phyloP scores from a whole-genome alignment of 257 asterid genomes.

The Solanum pimpinellifolium region DNA sequence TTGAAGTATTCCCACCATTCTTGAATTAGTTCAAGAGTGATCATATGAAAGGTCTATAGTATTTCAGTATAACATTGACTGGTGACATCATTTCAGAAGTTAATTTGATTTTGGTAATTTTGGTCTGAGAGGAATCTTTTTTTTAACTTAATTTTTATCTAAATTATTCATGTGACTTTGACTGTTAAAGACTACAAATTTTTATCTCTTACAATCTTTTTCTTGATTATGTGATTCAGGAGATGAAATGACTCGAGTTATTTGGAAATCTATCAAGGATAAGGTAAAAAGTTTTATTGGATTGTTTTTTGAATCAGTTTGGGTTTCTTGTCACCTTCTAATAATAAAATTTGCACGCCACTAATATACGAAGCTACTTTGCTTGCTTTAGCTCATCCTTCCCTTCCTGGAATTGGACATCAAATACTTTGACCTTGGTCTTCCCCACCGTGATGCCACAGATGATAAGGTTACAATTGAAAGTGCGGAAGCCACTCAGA shows the following conservation, averaged over 20 bases:
- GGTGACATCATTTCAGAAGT: not conserved
- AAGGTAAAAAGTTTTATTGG: conserved; percentile 38
- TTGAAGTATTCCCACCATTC: not conserved
- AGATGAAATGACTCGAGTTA: conserved; percentile 99
- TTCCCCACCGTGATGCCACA: conserved; percentile 90
- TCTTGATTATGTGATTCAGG: conserved; percentile 37
- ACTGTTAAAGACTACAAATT: not conserved
- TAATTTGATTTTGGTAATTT: not conserved
- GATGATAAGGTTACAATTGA: conserved; percentile 94
- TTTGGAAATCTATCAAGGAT: conserved; percentile 88
- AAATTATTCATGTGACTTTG: not conserved
- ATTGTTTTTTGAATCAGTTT: not conserved
- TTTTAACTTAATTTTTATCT: not conserved
- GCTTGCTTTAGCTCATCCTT: conserved; percentile 57
- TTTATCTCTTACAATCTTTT: not conserved
- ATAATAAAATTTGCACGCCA: not conserved
- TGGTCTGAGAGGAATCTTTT: not conserved
- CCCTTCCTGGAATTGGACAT: conserved; percentile 98
- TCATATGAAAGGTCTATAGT: not conserved
- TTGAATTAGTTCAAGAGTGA: not conserved
- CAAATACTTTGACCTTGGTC: conserved; percentile 94
- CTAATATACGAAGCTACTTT: not conserved
- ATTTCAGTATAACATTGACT: not conserved
- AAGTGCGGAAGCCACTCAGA: conserved; percentile 98
- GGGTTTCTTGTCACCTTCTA: not conserved